phyloP scores from a whole-genome alignment of 2,329 filamentous ascomycete species.

The Xylaria arbuscula region DNA sequence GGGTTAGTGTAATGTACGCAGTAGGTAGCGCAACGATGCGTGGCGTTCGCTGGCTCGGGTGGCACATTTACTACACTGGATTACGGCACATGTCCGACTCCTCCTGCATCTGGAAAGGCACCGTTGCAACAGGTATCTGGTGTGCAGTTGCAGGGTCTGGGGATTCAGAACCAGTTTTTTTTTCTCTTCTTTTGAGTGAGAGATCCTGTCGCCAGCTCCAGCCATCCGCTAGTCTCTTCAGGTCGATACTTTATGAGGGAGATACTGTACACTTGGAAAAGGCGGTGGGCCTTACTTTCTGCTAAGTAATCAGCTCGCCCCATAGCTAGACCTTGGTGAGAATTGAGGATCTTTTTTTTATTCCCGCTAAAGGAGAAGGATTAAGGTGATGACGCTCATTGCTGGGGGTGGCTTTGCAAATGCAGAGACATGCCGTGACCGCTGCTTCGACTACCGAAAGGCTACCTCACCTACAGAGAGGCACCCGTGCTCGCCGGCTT shows the following conservation, averaged over 20 bases:
- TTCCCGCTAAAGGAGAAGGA: background rate
- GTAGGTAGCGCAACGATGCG: constrained; percentile 14
- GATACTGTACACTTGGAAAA: constrained; percentile 3
- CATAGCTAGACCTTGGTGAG: background rate
- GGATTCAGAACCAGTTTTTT: constrained; percentile 31
- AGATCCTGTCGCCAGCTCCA: constrained; percentile 16
- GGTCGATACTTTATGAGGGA: constrained; percentile 12
- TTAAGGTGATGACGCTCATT: background rate
- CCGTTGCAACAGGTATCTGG: constrained; percentile 21
- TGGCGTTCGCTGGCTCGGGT: constrained; percentile 26
- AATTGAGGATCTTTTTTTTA: background rate
- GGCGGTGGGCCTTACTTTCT: constrained; percentile 18
- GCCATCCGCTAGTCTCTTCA: constrained; percentile 32
- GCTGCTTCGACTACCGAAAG: constrained; percentile 11
- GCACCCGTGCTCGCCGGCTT: background rate
- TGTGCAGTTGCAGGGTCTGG: constrained; percentile 25
- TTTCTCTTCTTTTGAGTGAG: background rate
- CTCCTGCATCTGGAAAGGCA: constrained; percentile 31
- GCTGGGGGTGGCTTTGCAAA: constrained; percentile 21
- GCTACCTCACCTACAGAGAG: background rate
- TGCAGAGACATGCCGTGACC: constrained; percentile 24
- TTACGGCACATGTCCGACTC: constrained; percentile 32
- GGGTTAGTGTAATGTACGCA: background rate
- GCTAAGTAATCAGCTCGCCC: background rate
- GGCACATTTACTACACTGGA: constrained; percentile 21